Evolutionary conservation across 2,329 filamentous ascomycete genomes (phyloP), one percentile per base, ranked within the genome.

Genomic region (Alternaria arborescens): DNA sequence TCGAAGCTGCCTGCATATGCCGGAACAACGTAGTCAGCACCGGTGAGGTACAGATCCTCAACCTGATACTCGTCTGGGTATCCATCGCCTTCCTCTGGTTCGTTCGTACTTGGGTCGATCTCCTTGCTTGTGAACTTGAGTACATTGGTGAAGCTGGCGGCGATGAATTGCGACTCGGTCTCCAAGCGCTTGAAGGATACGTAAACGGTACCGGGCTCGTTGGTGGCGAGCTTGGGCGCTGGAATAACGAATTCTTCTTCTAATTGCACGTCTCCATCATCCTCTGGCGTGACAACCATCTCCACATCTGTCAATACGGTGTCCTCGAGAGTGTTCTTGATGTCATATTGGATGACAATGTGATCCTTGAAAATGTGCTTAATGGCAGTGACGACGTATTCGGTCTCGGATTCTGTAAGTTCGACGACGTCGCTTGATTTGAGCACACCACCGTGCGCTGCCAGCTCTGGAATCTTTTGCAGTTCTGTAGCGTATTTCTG

Each of bases 361-460:
- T 98, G 92, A 78, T 97, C 92, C 82, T 97, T 97, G 89, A 97
- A 99, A 73, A 99, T 89, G 78, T 99, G 95, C 84, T 99, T 99
- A 80, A 97, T 87, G 22, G 95, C 89, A 36, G 87, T 89, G 62
- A 99, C 95, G 52, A 97, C 93, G 72, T 99, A 99, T 80, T 99
- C 95, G 20, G 94, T 98, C 81, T 98, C 95, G 54, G 93, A 92
- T 79, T 99, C 95, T 18, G 95, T 98, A 64, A 99, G 89, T 80
- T 97, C 94, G 68, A 97, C 88, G 51, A 91, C 82, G 26, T 88
- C 81, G 60, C 93, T 97, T 43, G 94, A 97, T 83, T 97, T 98
- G 83, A 99, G 91, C 12, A 98, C 88, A 67, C 86, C 86, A 71
- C 95, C 95, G 78, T 97, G 97, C 67, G 91, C 89, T 76, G 91